A percentile compares a stretch with the other conserved stretches of the same genome.
phyloP scores from a whole-genome alignment of 2,329 filamentous ascomycete genomes.

The Fusarium brachygibbosum region DNA sequence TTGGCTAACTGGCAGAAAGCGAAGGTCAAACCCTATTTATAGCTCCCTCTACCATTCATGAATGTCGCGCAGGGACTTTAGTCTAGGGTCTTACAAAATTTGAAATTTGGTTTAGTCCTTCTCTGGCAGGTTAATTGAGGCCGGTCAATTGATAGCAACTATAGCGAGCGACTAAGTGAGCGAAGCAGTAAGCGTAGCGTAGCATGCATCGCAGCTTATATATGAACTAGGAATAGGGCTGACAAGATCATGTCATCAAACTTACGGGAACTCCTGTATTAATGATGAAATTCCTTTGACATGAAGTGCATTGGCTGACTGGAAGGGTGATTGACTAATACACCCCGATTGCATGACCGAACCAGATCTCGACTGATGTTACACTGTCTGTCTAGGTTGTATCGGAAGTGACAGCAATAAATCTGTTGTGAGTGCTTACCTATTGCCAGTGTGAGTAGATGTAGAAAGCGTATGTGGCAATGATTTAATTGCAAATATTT shows the following conservation, averaged over 20 bases:
- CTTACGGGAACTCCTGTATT: not conserved
- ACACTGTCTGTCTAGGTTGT: too few relatives aligned
- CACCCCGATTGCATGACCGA: not conserved
- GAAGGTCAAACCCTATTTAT: not conserved
- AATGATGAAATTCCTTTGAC: not conserved
- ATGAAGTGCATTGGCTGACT: not conserved
- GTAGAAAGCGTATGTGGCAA: too few relatives aligned
- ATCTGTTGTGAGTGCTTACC: too few relatives aligned
- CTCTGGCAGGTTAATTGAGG: not conserved
- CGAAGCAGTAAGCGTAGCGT: not conserved
- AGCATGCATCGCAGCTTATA: not conserved
- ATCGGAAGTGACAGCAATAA: too few relatives aligned
- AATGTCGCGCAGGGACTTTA: not conserved
- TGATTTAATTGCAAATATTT: not conserved
- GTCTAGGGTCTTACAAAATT: not conserved
- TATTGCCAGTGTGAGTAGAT: too few relatives aligned
- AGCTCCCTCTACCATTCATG: not conserved
- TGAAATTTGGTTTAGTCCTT: not conserved
- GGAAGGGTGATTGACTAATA: not conserved
- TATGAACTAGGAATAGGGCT: conserved; percentile 4
- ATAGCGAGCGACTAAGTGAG: not conserved
- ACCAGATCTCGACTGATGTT: not conserved
- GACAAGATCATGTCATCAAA: not conserved
- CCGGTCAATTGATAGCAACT: not conserved
- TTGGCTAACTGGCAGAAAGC: not conserved